A percentile compares a stretch with the other conserved stretches of the same genome.
phyloP scores from a whole-genome alignment of 2,329 filamentous ascomycete species.

The Colletotrichum sp. region DNA sequence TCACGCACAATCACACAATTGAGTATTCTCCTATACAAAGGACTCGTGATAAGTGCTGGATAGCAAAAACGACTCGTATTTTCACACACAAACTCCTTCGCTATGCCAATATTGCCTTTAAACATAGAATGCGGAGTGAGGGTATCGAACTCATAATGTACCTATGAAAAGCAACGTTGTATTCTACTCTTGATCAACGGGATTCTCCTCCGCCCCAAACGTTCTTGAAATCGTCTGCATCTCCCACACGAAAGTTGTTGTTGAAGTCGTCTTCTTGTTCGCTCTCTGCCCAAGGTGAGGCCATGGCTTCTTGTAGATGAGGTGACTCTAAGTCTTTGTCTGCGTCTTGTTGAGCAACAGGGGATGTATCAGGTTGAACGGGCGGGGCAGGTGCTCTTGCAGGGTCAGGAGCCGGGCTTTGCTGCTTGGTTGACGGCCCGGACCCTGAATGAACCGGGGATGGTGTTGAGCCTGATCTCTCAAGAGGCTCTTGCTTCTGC shows the following conservation, averaged over 20 bases:
- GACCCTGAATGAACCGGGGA: neutral
- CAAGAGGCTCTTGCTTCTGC: constrained; percentile 9
- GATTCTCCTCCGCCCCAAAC: constrained; percentile 40
- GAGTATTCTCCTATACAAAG: too few species aligned
- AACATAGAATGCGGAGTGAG: constrained; percentile 18
- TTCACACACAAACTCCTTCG: constrained; percentile 27
- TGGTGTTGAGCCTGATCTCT: neutral
- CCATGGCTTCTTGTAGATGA: neutral
- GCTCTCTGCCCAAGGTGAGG: constrained; percentile 20
- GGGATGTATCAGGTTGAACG: neutral
- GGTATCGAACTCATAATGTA: constrained; percentile 14
- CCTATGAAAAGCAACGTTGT: neutral
- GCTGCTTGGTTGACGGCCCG: neutral
- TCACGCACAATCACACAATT: neutral
- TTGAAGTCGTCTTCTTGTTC: constrained; percentile 12
- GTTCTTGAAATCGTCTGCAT: constrained; percentile 50
- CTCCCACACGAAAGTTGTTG: constrained; percentile 27
- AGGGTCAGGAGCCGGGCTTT: neutral
- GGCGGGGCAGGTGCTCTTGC: neutral
- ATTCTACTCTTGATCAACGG: neutral
- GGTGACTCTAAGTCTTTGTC: neutral
- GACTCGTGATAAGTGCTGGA: too few species aligned
- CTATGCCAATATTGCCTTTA: constrained; percentile 26
- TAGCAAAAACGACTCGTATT: neutral
- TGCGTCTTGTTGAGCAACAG: neutral